Evolutionary conservation across 345 rosid genomes (phyloP), one percentile per base, ranked within the genome.

Genomic region (Populus tremula): DNA sequence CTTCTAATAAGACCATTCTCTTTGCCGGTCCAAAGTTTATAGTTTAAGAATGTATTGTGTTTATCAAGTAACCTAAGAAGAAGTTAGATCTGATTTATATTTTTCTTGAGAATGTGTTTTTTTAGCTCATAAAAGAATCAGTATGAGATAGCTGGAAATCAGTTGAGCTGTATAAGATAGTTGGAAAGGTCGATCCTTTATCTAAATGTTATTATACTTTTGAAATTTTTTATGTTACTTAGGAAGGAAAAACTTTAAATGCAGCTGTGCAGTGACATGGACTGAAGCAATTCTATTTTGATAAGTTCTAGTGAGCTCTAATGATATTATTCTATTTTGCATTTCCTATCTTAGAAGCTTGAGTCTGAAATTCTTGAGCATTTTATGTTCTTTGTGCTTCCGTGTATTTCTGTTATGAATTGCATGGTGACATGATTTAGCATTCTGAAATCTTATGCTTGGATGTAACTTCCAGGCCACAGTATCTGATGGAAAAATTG

Each of bases 401-500:
- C 63, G n/a, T 27, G 31, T 25, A 23, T 74, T 74, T 61, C 56
- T 70, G 67, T 70, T 54, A 23, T 1, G 10, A 11, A 29, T 11
- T 49, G 9, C 14, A 66, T 17, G 6, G 8, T 12, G 7, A 8
- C 33, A 31, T 54, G 43, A 62, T 74, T 66, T 67, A 38, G 45
- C 25, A 18, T 38, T 76, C 35, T 11, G 62, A 67, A 65, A 78
- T 80, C 78, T 81, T 63, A 85, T 70, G 50, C 69, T 65, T 31
- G 50, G 77, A 21, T 75, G 43, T 67, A 72, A 78, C 70, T 87
- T 72, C 73, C 93, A 96, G 99, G 92, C 98, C 65, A 91, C 94
- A 89, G 94, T 92, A 85, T 89, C 95, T 38, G 95, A 92, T 77
- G 99, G 98, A 77, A 94, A 91, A 81, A 82, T 49, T 76, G 89